These are phyloP conservation scores for Serendipita sp. DNA, from an alignment of 768 basidiomycete species.

Conservation along the genomic window DNA sequence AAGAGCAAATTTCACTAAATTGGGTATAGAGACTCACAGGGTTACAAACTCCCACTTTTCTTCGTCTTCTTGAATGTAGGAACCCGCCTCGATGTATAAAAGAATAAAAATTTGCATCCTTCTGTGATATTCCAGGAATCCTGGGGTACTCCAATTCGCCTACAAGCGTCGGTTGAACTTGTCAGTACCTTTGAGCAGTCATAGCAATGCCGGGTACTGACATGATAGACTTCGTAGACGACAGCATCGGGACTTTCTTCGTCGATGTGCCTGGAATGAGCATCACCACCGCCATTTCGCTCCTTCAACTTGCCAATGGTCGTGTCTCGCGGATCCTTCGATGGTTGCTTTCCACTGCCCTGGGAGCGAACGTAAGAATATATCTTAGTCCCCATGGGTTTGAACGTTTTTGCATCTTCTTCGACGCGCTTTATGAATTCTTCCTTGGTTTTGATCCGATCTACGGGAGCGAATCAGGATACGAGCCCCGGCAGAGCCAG, in stretches of 20 bases:
- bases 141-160: conserved; percentile 72
- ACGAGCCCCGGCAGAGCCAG: neutral
- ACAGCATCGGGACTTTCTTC: conserved; percentile 42
- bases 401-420: conserved; percentile 60
- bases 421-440: conserved; percentile 53
- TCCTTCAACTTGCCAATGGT: conserved; percentile 33
- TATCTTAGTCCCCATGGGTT: conserved; percentile 58
- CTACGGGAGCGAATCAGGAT: neutral
- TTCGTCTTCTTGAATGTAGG: conserved; percentile 87
- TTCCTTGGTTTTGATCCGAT: neutral
- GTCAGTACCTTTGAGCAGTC: neutral
- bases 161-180: conserved; percentile 17
- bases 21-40: conserved; percentile 35
- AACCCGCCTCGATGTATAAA: conserved; percentile 89
- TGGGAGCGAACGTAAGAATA: conserved; percentile 51
- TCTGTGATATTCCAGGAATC: conserved; percentile 80
- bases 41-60: conserved; percentile 86
- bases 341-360: conserved; percentile 13
- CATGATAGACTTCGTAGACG: conserved; percentile 85
- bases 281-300: conserved; percentile 10
- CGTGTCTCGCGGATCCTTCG: conserved; percentile 29
- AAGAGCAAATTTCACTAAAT: neutral
- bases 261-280: conserved; percentile 17
- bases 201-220: conserved; percentile 23
- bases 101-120: conserved; percentile 89